These are phyloP conservation scores for Wickerhamomyces pijperi DNA, from an alignment of 805 yeast genomes.

Conservation along the genomic window DNA sequence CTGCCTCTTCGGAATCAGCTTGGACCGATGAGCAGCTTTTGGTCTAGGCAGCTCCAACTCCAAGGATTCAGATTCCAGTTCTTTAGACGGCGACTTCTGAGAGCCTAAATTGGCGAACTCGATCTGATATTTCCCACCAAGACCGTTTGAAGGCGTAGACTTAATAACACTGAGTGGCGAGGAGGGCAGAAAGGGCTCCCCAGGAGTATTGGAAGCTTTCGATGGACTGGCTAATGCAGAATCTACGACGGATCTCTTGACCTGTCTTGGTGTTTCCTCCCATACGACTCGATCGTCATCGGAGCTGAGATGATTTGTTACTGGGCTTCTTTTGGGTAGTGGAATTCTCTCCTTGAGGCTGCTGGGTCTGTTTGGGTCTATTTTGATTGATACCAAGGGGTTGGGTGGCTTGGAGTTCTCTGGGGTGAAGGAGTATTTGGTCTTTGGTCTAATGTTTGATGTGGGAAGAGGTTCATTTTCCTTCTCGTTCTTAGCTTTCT, in stretches of 20 bases:
- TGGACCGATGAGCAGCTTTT: neutral
- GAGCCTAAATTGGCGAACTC: slow-evolving; percentile 16
- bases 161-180: slow-evolving; percentile 1
- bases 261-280: slow-evolving; percentile 17
- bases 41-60: neutral
- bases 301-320: slow-evolving; percentile 11
- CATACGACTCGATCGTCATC: slow-evolving; percentile 19
- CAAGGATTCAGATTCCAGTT: slow-evolving; percentile 3
- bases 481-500: slow-evolving; percentile 8
- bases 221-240: too few species aligned
- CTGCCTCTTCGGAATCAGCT: neutral
- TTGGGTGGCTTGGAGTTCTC: neutral
- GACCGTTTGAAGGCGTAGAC: neutral
- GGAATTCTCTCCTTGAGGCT: neutral
- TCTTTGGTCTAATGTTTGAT: slow-evolving; percentile 1
- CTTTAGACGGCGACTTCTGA: slow-evolving; percentile 6
- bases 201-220: too few species aligned
- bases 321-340: slow-evolving; percentile 1
- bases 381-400: slow-evolving; percentile 2
- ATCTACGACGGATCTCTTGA: slow-evolving; percentile 3
- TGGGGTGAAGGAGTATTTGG: slow-evolving; percentile 3
- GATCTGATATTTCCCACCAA: neutral
- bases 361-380: neutral
- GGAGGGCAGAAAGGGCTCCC: too few species aligned
- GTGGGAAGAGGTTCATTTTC: slow-evolving; percentile 2